A percentile compares a stretch with the other conserved stretches of the same genome.
Conservation (phyloP, 805 yeast species). For the Candida odintsovae region DNA sequence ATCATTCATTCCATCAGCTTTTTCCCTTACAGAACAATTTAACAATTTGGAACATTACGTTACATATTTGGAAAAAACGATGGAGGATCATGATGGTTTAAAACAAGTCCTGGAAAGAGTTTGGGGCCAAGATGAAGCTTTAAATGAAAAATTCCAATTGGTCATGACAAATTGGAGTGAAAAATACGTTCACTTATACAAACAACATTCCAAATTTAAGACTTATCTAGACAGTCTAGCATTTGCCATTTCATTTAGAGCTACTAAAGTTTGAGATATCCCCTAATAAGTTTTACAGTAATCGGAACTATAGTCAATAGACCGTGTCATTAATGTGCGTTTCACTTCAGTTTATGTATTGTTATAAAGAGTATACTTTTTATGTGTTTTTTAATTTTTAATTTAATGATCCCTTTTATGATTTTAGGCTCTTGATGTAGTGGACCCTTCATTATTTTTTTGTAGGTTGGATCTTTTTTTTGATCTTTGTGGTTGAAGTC, state of each 20-base stretch:
- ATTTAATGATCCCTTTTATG: too few relatives aligned
- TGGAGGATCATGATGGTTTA: conserved; percentile 38
- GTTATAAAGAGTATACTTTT: not conserved
- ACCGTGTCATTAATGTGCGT: not conserved
- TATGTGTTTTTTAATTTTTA: not conserved
- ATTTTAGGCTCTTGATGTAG: too few relatives aligned
- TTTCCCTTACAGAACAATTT: conserved; percentile 33
- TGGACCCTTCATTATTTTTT: too few relatives aligned
- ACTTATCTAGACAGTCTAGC: conserved; percentile 29
- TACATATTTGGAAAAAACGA: conserved; percentile 30
- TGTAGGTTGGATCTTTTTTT: too few relatives aligned
- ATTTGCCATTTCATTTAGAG: conserved; percentile 22
- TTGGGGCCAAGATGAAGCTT: conserved; percentile 24
- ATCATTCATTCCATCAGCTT: conserved; percentile 25
- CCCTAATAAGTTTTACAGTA: too few relatives aligned
- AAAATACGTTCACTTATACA: conserved; percentile 31
- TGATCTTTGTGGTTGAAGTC: too few relatives aligned
- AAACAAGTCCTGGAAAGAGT: conserved; percentile 30
- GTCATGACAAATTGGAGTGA: conserved; percentile 38
- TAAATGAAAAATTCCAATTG: conserved; percentile 18
- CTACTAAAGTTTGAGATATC: conserved; percentile 13
- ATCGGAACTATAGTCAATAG: not conserved
- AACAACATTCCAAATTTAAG: conserved; percentile 30
- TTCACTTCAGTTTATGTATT: not conserved
- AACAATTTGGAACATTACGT: conserved; percentile 34